Percentiles rank a stretch among this genome's conserved stretches.
Conservation (phyloP, 2,329 filamentous ascomycete species). For the Clonostachys rhizophaga region DNA sequence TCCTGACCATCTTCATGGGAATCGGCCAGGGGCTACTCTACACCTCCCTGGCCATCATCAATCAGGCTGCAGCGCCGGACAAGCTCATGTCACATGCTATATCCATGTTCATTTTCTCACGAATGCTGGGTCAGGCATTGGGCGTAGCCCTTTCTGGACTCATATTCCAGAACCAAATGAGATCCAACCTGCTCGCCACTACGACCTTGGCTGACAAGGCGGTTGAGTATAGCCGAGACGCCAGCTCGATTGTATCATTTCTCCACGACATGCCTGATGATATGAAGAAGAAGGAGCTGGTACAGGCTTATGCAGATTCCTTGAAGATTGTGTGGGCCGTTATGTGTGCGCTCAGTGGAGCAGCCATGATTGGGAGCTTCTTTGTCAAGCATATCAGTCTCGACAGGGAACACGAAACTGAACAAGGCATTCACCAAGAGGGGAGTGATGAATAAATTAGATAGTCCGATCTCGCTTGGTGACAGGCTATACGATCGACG, state of each 20-base stretch:
- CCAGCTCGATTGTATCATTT: background rate
- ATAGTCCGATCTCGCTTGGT: too few species aligned
- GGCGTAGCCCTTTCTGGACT: constrained; percentile 36
- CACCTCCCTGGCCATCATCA: constrained; percentile 29
- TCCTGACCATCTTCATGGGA: constrained; percentile 30
- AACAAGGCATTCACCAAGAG: background rate
- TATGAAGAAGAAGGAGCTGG: background rate
- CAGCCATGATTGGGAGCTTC: background rate
- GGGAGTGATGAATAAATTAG: background rate
- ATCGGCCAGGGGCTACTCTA: constrained; percentile 36
- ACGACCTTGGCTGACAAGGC: background rate
- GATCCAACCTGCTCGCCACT: background rate
- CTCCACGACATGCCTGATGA: background rate
- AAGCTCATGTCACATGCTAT: constrained; percentile 25
- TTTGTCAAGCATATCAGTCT: background rate
- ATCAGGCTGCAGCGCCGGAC: constrained; percentile 18
- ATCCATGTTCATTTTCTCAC: constrained; percentile 30
- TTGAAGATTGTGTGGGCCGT: background rate
- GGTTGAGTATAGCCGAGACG: background rate
- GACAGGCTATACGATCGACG: too few species aligned
- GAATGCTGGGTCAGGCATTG: constrained; percentile 36
- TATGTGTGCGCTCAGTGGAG: background rate
- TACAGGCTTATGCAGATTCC: background rate
- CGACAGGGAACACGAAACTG: background rate
- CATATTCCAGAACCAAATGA: constrained; percentile 26